phyloP scores from a whole-genome alignment of 352 stramenopile genomes.

The Lagenidium giganteum region DNA sequence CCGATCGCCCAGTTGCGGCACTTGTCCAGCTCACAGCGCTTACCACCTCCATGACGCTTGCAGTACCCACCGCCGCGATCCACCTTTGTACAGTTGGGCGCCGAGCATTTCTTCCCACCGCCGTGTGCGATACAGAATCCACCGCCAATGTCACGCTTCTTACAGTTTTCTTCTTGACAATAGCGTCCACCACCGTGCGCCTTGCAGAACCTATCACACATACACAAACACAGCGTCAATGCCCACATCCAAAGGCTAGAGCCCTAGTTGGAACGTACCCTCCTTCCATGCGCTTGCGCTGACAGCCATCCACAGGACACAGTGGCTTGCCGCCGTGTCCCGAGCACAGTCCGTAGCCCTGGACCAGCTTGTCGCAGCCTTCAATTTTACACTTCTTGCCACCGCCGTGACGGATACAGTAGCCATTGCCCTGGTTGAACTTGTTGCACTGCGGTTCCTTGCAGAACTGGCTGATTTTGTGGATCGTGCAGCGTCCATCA shows the following conservation, averaged over 20 bases:
- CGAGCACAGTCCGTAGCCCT: slow-evolving; percentile 82
- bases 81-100: slow-evolving; percentile 68
- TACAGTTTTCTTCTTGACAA: slow-evolving; percentile 66
- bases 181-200: slow-evolving; percentile 76
- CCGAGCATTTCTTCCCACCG: slow-evolving; percentile 80
- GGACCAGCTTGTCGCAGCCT: slow-evolving; percentile 76
- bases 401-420: slow-evolving; percentile 81
- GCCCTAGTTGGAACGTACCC: slow-evolving; percentile 23
- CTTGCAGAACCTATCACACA: slow-evolving; percentile 64
- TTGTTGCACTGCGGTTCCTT: slow-evolving; percentile 74
- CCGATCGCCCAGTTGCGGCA: slow-evolving; percentile 82
- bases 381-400: slow-evolving; percentile 82
- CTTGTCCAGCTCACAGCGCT: slow-evolving; percentile 71
- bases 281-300: slow-evolving; percentile 84
- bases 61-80: slow-evolving; percentile 78
- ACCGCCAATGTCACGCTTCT: slow-evolving; percentile 82
- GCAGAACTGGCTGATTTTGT: slow-evolving; percentile 84
- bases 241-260: neutral
- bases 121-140: slow-evolving; percentile 84
- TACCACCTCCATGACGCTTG: slow-evolving; percentile 80
- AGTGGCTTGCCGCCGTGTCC: slow-evolving; percentile 77
- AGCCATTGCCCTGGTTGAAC: slow-evolving; percentile 83
- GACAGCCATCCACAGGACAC: slow-evolving; percentile 67
- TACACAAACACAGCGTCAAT: neutral
- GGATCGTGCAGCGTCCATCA: slow-evolving; percentile 71